Evolutionary conservation across 1,284 basidiomycete genomes (phyloP), one percentile per base, ranked within the genome.

Genomic region (Sporisorium iseilematis-ciliati): DNA sequence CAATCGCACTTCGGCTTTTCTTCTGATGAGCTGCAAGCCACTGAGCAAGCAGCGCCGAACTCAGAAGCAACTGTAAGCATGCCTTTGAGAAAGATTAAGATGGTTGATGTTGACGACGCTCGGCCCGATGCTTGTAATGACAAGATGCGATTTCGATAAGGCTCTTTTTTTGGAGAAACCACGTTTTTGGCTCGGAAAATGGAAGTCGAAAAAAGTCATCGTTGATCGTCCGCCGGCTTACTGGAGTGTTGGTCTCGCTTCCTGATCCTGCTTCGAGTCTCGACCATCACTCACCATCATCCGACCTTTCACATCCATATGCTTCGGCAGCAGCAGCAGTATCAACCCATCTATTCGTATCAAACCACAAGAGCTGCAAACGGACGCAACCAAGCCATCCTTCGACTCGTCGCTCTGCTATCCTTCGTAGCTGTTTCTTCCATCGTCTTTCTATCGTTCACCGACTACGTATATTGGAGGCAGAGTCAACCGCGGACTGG

Each of bases 271-370:
- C 26, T 33, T n/a, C 35, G 35, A 38, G 35, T 38, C 35, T 38
- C 35, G 35, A 38, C 35, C 35, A 38, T 38, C 14, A 31, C 46
- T 29, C 53, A 54, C 20, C 11, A n/a, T 11, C 20, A 11, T 20
- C 31, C 8, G 3, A 6, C 18, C 16, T 20, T 33, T 31, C 23
- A 23, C 49, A 54, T n/a, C 56, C 53, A 53, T 46, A 75, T 75
- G 73, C 53, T 38, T 18, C 45, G 55, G 4, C 25, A 49, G 26
- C 48, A 49, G 26, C 48, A 49, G 35, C 64, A 54, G n/a, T 68
- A 76, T 56, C 41, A 59, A 33, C 61, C 58, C 10, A 68, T 76
- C 55, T 68, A 72, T 45, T 57, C 65, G 3, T 69, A 56, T 29
- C 67, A 67, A 51, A 16, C 57, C 23, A 54, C 59, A 12, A 57